Evolutionary conservation across 768 basidiomycete genomes (phyloP), one percentile per base, ranked within the genome.

Genomic region (Boletales sp.): DNA sequence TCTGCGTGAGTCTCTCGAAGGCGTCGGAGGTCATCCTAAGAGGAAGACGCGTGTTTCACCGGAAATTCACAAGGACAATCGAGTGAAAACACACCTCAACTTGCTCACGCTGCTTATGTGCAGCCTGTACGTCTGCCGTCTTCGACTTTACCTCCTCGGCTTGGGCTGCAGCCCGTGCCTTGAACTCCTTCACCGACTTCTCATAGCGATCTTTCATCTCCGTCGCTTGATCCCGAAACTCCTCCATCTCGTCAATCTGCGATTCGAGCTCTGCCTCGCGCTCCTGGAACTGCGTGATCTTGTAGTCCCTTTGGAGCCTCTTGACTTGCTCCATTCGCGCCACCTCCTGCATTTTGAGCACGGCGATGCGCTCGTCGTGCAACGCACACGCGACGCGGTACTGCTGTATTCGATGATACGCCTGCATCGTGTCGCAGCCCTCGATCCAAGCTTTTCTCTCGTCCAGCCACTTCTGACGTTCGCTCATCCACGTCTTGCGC

Each of bases 231-330:
- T 72, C 74, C 39, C 74, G 55, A 45, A 76, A 68, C 8, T 77
- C 77, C 62, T 83, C 77, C n/a, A 83, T 58, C 34, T 79, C 73
- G 19, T 68, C 72, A 9, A 86, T 64, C 52, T 72, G 75, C 37
- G 67, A 62, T 57, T 86, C 82, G 40, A 87, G 66, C 55, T 83
- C 83, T 13, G 72, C 69, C 56, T 88, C 87, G 43, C 74, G 73
- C 17, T 74, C 74, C 64, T 84, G 82, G 58, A 86, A 89, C 67
- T 81, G 75, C n/a, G 75, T 79, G 45, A 90, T 76, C 61, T 79
- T 78, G 59, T 73, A 80, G 51, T 91, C 87, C 48, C 86, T 71
- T 59, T 84, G 82, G 34, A 86, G 55, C 40, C 78, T 67, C 44
- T 78, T 73, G 31, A 87, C 57, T 46, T 79, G 82, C 69, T 87